Evolutionary conservation across 2,329 filamentous ascomycete genomes (phyloP).

Genomic region (Samsoniella hepiali): DNA sequence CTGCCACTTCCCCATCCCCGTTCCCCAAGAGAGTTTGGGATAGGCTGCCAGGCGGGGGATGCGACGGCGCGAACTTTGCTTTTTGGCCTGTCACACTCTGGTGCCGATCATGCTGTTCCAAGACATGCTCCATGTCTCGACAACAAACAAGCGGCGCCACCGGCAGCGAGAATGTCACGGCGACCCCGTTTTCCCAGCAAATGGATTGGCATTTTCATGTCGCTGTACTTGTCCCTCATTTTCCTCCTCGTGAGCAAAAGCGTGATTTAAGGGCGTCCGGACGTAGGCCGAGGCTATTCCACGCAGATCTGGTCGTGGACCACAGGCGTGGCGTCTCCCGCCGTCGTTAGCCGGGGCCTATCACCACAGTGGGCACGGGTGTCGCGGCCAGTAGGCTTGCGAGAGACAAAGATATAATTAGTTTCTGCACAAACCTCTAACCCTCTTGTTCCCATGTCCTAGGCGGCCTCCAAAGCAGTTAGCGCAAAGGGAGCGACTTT

Average conservation of each 20-base stretch:
- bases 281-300: not conserved
- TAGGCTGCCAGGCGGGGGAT: not conserved
- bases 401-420: not conserved
- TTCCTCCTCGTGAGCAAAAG: not conserved
- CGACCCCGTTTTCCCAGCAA: not conserved
- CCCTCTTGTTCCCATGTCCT: not conserved
- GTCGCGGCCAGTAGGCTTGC: not conserved
- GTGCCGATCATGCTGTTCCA: conserved; percentile 3
- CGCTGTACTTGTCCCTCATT: not conserved
- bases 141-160: not conserved
- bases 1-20: not conserved
- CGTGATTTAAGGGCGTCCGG: not conserved
- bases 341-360: not conserved
- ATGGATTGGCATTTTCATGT: not conserved
- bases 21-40: not conserved
- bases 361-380: not conserved
- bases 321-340: not conserved
- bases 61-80: conserved; percentile 16
- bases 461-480: not conserved
- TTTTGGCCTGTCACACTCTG: not conserved
- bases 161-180: not conserved
- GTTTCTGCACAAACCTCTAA: not conserved
- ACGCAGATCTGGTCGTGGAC: not conserved
- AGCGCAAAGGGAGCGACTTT: not conserved
- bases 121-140: conserved; percentile 4